phyloP scores from a whole-genome alignment of 805 yeast genomes.

The Starmerella bacillaris region DNA sequence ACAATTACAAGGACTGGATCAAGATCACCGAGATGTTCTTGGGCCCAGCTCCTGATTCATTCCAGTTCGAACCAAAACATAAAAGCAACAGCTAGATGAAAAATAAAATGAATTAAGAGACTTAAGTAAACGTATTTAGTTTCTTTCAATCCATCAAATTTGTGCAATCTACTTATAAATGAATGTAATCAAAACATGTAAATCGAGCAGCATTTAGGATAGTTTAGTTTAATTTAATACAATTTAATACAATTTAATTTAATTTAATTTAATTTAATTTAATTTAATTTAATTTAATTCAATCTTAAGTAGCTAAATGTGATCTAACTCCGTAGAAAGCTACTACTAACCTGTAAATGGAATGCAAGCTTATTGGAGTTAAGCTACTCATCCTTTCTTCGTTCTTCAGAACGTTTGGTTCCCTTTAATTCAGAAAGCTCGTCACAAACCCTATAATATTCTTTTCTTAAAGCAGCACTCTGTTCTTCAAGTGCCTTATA shows the following conservation, averaged over 20 bases:
- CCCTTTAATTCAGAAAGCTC: conserved; percentile 20
- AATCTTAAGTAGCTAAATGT: too few relatives aligned
- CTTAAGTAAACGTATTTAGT: too few relatives aligned
- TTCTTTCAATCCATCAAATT: too few relatives aligned
- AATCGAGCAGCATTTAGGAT: too few relatives aligned
- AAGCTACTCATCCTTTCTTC: background rate
- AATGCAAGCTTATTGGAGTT: background rate
- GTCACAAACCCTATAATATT: conserved; percentile 36
- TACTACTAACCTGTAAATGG: background rate
- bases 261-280: too few relatives aligned
- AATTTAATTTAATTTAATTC: too few relatives aligned
- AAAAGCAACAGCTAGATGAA: conserved; percentile 62
- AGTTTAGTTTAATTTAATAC: too few relatives aligned
- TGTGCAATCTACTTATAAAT: too few relatives aligned
- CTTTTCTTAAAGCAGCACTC: conserved; percentile 44
- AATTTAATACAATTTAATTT: too few relatives aligned
- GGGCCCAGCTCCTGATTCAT: conserved; percentile 62
- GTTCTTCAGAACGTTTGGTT: conserved; percentile 2
- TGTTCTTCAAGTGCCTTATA: conserved; percentile 54
- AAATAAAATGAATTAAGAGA: background rate
- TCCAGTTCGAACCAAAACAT: conserved; percentile 80
- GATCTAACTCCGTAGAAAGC: background rate
- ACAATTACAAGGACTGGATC: conserved; percentile 86
- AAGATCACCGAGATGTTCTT: conserved; percentile 87
- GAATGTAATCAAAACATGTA: too few relatives aligned